Evolutionary conservation across 2,329 filamentous ascomycete species (phyloP).

Genomic region (Exophiala mesophila): DNA sequence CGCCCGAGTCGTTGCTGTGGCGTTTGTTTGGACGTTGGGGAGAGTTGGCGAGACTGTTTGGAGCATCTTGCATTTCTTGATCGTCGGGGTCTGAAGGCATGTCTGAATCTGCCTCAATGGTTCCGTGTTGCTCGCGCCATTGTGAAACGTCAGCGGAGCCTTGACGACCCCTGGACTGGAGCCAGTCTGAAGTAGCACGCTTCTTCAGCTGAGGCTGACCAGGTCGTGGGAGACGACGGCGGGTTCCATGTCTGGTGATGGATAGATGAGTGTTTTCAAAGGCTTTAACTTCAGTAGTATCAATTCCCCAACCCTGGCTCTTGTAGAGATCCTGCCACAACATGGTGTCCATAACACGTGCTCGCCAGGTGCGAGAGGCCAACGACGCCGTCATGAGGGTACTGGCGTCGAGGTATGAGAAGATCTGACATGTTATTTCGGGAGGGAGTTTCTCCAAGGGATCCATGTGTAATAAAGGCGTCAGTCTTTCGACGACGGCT

Average conservation of each 20-base stretch:
- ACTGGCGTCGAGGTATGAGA: slow-evolving; percentile 75
- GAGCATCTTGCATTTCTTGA: slow-evolving; percentile 40
- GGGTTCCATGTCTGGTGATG: slow-evolving; percentile 30
- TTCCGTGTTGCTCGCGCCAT: slow-evolving; percentile 46
- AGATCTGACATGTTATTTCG: slow-evolving; percentile 85
- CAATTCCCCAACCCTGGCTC: slow-evolving; percentile 77
- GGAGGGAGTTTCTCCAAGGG: slow-evolving; percentile 80
- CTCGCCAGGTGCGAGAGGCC: slow-evolving; percentile 77
- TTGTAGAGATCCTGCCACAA: slow-evolving; percentile 83
- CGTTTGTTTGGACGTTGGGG: slow-evolving; percentile 24
- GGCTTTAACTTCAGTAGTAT: slow-evolving; percentile 58
- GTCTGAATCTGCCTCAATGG: slow-evolving; percentile 42
- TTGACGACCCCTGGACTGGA: slow-evolving; percentile 33
- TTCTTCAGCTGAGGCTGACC: slow-evolving; percentile 51
- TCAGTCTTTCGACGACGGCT: slow-evolving; percentile 72
- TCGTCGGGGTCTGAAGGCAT: slow-evolving; percentile 36
- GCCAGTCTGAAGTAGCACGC: slow-evolving; percentile 43
- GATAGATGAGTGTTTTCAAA: slow-evolving; percentile 53
- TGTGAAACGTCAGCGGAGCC: slow-evolving; percentile 24
- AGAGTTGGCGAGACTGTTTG: slow-evolving; percentile 16
- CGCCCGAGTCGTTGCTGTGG: slow-evolving; percentile 21
- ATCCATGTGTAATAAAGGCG: slow-evolving; percentile 84
- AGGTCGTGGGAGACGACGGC: slow-evolving; percentile 40
- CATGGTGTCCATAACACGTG: slow-evolving; percentile 72
- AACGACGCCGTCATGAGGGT: slow-evolving; percentile 75